Conservation (phyloP, 2,329 filamentous ascomycete species). For the Seiridium unicorne region DNA sequence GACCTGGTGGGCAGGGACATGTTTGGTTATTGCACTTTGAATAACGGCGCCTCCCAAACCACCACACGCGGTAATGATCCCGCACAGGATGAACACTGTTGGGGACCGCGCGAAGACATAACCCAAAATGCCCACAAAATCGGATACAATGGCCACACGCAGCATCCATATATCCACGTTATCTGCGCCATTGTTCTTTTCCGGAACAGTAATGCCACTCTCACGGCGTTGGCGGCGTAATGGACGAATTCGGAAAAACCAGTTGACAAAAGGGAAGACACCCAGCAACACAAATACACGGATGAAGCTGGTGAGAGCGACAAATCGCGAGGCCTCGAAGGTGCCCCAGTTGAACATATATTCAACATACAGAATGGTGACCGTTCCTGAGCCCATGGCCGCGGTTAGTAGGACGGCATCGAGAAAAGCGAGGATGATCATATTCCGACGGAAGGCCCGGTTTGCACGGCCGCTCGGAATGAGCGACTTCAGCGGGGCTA, state of each 20-base stretch:
- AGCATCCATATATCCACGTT: conserved; percentile 75
- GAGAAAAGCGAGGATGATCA: conserved; percentile 76
- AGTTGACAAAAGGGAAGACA: conserved; percentile 74
- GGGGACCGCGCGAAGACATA: conserved; percentile 67
- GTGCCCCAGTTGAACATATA: conserved; percentile 81
- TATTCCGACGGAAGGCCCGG: conserved; percentile 69
- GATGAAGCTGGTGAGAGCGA: conserved; percentile 74
- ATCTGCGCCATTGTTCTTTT: conserved; percentile 69
- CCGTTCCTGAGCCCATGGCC: conserved; percentile 76
- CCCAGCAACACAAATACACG: conserved; percentile 75
- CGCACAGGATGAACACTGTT: conserved; percentile 67
- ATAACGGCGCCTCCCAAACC: conserved; percentile 84
- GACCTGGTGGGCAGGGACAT: conserved; percentile 77
- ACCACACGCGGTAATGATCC: conserved; percentile 72
- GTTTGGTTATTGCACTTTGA: conserved; percentile 84
- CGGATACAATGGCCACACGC: conserved; percentile 71
- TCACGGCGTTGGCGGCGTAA: conserved; percentile 39
- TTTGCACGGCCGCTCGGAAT: conserved; percentile 67
- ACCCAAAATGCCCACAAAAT: conserved; percentile 72
- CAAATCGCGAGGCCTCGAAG: conserved; percentile 75
- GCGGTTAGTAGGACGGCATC: conserved; percentile 82
- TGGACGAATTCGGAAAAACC: conserved; percentile 64
- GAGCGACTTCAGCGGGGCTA: conserved; percentile 76
- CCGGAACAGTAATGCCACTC: conserved; percentile 33
- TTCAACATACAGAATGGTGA: conserved; percentile 81